Evolutionary conservation across 345 rosid species (phyloP), one percentile per base, ranked within the genome.

Genomic region (Bruguiera sexangula): DNA sequence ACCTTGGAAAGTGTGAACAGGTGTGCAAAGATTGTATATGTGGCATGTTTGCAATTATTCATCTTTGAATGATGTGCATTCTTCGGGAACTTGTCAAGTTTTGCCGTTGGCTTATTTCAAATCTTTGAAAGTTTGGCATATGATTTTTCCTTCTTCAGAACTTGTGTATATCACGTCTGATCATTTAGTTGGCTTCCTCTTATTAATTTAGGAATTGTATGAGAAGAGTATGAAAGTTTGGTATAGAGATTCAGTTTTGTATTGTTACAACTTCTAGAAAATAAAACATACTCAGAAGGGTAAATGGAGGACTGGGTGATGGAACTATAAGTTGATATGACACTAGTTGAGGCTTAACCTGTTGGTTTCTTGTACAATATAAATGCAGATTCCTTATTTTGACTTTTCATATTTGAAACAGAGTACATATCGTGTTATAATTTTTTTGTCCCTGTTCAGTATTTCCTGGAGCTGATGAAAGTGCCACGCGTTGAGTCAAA

Each of bases 401-500:
- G 5, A 69, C 50, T 75, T 32, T 61, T 58, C 20, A 13, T 55
- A 19, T 31, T 22, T 18, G 5, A 37, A 65, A 54, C 29, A 27
- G 15, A 48, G 19, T 46, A 46, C 6, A 39, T n/a, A 30, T 6
- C 8, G 5, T 54, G 24, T 43, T 65, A 31, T 51, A 43, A 31
- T 48, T 29, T 48, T 53, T 24, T 15, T 22, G 53, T 65, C 51
- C 20, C 61, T 46, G 30, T 61, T 27, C 90, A 95, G 99, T 95
- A 75, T 74, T 92, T 95, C 80, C 66, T 95, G 84, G 98, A 92
- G 90, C 88, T 76, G 69, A 95, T 95, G 98, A 95, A 92, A 85
- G 98, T 95, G 84, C 98, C 99, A 58, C 89, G 99, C 50, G 99
- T 92, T 29, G 99, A 92, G 84, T 93, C 97, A 31, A 95, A 95